These are phyloP conservation scores for Botrytis paeoniae DNA, from an alignment of 2,329 filamentous ascomycete species.

Conservation along the genomic window DNA sequence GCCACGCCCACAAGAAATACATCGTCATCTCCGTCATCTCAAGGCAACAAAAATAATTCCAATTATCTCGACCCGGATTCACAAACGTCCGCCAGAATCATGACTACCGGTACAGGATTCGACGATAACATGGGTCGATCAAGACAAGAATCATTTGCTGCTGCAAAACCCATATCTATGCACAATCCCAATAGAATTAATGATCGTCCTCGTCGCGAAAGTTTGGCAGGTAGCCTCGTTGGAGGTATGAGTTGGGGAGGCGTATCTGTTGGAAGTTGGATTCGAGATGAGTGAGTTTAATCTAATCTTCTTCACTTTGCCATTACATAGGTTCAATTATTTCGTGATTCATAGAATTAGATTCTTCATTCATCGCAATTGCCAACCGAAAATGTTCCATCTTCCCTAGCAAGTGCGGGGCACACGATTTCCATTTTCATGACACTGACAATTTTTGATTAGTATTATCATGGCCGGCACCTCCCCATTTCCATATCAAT, in stretches of 20 bases:
- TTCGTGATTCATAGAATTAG: background rate
- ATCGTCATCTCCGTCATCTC: constrained; percentile 41
- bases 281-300: constrained; percentile 88
- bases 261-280: constrained; percentile 93
- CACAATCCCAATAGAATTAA: constrained; percentile 59
- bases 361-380: background rate
- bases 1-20: constrained; percentile 36
- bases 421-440: background rate
- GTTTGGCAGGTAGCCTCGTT: constrained; percentile 61
- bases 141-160: constrained; percentile 63
- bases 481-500: constrained; percentile 86
- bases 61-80: constrained; percentile 34
- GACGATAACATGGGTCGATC: constrained; percentile 48
- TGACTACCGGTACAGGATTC: constrained; percentile 53
- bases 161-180: constrained; percentile 65
- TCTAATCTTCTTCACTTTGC: background rate
- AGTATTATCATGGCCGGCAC: constrained; percentile 96
- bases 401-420: constrained; percentile 2
- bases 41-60: constrained; percentile 29
- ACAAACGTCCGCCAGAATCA: constrained; percentile 46
- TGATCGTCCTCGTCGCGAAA: constrained; percentile 58
- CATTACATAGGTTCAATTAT: background rate
- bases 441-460: constrained; percentile 32
- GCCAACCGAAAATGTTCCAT: background rate
- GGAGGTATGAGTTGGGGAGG: constrained; percentile 97